These are phyloP conservation scores for Fistulina hepatica DNA, from an alignment of 1,284 basidiomycete genomes.

Conservation along the genomic window DNA sequence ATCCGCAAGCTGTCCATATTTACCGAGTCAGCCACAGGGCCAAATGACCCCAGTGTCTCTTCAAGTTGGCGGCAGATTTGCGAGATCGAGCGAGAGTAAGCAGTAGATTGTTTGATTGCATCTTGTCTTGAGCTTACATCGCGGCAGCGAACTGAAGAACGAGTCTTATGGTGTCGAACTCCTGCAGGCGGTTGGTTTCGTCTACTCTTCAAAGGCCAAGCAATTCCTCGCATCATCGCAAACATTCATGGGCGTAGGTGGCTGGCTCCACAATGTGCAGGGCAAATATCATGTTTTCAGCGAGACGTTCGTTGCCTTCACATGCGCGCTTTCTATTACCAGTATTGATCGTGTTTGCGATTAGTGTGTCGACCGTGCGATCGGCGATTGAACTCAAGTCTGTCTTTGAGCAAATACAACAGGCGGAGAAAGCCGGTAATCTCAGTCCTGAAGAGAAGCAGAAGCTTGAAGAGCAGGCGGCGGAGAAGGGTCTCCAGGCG, in stretches of 20 bases:
- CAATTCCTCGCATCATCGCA: slow-evolving; percentile 74
- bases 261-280: slow-evolving; percentile 92
- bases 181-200: slow-evolving; percentile 84
- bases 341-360: no score
- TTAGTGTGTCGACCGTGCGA: slow-evolving; percentile 77
- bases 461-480: slow-evolving; percentile 91
- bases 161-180: slow-evolving; percentile 94
- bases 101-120: slow-evolving; percentile 12
- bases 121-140: slow-evolving; percentile 6
- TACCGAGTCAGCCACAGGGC: slow-evolving; percentile 78
- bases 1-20: slow-evolving; percentile 86
- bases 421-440: slow-evolving; percentile 81
- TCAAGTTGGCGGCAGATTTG: slow-evolving; percentile 70
- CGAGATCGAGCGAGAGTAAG: slow-evolving; percentile 73
- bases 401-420: slow-evolving; percentile 93
- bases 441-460: slow-evolving; percentile 79
- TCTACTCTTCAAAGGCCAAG: slow-evolving; percentile 77
- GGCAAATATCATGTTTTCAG: slow-evolving; percentile 90
- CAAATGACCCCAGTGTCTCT: slow-evolving; percentile 60
- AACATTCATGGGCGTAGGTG: slow-evolving; percentile 72
- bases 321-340: slow-evolving; percentile 1
- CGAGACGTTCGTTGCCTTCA: slow-evolving; percentile 60
- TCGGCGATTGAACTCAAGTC: slow-evolving; percentile 88
- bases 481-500: slow-evolving; percentile 90
- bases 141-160: slow-evolving; percentile 62